Evolutionary conservation across 306 rosid genomes (phyloP), one percentile per base, ranked within the genome.

Genomic region (Sindora glabra): DNA sequence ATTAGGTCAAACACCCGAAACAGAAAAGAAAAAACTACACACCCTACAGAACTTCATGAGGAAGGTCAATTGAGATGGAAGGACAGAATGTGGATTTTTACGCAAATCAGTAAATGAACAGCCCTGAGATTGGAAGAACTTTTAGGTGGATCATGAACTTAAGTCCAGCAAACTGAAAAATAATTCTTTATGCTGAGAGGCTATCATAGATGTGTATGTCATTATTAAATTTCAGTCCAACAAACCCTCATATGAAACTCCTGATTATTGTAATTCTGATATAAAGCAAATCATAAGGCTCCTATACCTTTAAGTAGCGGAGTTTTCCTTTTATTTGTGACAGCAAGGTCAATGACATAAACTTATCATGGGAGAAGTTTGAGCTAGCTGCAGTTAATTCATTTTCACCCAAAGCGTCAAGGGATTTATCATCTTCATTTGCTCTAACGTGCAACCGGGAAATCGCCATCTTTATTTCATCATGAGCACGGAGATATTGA

Each of bases 381-480:
- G 87, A 76, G 62, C 84, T 83, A 56, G 95, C 87, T 17, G 83
- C 79, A 69, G 46, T 56, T 57, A 92, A 69, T 69, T 92, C 98
- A 36, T 83, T 69, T 80, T 81, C 82, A 62, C 80, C 79, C 29
- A 88, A 55, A 62, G 89, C 90, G 72, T 79, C 81, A 65, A 74
- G 81, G 58, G 96, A 82, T 55, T 72, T 76, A 49, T 92, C 94
- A 70, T 88, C 59, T 53, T 86, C 95, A 50, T 76, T 63, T 62
- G 73, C 88, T 51, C 73, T 66, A 40, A 85, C 59, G 66, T 74
- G 83, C 71, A 88, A 64, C 67, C 98, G 77, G 44, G 92, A 79
- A 57, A 84, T 77, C 0, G 98, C 98, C 98, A 83, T 88, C 78
- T 83, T 88, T 67, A 92, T 78, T 80, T 92, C 96, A 16, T 92